Evolutionary conservation across 129 eudicot species (phyloP), one percentile per base, ranked within the genome.

Genomic region (Saposhnikovia divaricata): DNA sequence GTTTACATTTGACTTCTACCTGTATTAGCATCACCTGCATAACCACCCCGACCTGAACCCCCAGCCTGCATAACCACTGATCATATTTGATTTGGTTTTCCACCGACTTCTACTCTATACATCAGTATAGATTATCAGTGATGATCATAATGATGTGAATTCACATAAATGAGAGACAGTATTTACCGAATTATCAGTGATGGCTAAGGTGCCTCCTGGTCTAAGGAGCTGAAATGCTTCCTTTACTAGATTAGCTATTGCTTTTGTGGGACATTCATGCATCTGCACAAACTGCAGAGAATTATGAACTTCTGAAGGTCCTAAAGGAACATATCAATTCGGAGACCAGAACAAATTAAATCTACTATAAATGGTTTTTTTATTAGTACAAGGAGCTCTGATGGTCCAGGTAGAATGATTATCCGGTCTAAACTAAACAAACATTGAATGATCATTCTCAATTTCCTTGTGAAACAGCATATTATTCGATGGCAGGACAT

Each of bases 131-230:
- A n/a, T n/a, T n/a, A n/a, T n/a, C n/a, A n/a, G n/a, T n/a, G n/a
- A n/a, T n/a, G n/a, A n/a, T n/a, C n/a, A n/a, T n/a, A 31, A n/a
- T 57, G 45, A 45, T 50, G 12, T 50, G 70, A n/a, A 37, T 23
- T 43, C n/a, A 66, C 77, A 53, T 19, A 40, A 16, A 55, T 42
- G 76, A 74, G 77, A 19, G 8, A 77, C 16, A 74, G 47, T 73
- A 61, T 45, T 78, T 90, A 95, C 99, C 90, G 99, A 95, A 74
- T 89, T 95, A 85, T 95, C 99, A 16, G 96, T 95, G 50, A 89
- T 61, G 50, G 89, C 99, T 83, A 95, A 66, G 44, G 99, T 95
- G 79, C 99, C 99, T 78, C 99, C 99, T 43, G 99, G 97, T 48
- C 96, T 89, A 75, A 95, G 97, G 84, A 95, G 89, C 82, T 96